Evolutionary conservation across 2,329 filamentous ascomycete species (phyloP).

Genomic region (Aspergillus pseudonomiae): DNA sequence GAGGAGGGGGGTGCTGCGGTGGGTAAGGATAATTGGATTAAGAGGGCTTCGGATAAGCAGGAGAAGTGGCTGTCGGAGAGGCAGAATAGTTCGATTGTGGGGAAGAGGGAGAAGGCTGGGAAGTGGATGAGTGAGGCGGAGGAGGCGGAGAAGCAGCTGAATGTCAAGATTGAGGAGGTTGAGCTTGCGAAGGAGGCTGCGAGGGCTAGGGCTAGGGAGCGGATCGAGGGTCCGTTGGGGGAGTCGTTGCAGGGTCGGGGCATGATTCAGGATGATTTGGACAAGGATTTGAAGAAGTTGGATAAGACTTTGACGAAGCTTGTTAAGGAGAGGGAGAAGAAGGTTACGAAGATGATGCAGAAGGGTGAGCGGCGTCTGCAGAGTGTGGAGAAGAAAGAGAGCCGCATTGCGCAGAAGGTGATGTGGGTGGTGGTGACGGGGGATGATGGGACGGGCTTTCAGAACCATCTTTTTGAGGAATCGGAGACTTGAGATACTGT

Average conservation of each 20-base stretch:
- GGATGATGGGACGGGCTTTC: constrained; percentile 17
- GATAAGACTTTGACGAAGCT: constrained; percentile 10
- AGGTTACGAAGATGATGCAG: constrained; percentile 8
- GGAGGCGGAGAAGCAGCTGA: constrained; percentile 6
- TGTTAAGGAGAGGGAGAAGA: constrained; percentile 13
- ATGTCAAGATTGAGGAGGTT: constrained; percentile 14
- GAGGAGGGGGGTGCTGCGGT: not conserved
- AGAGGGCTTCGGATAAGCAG: constrained; percentile 10
- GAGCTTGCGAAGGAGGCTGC: constrained; percentile 2
- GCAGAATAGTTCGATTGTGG: constrained; percentile 11
- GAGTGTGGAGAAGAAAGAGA: constrained; percentile 15
- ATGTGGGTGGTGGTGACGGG: constrained; percentile 20
- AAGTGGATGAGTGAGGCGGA: constrained; percentile 9
- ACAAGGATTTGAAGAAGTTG: constrained; percentile 12
- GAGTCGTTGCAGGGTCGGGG: constrained; percentile 12
- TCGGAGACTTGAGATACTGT: not conserved
- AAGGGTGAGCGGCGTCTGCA: constrained; percentile 11
- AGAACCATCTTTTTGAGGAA: constrained; percentile 16
- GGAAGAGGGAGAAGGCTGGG: constrained; percentile 11
- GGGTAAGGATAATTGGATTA: constrained; percentile 12
- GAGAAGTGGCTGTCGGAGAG: constrained; percentile 9
- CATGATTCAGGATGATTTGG: constrained; percentile 17
- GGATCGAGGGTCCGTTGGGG: constrained; percentile 15
- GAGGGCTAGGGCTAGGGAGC: constrained; percentile 8
- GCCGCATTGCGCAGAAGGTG: constrained; percentile 14